These are phyloP conservation scores for Vigna radiata DNA, from an alignment of 306 rosid species.

Conservation along the genomic window DNA sequence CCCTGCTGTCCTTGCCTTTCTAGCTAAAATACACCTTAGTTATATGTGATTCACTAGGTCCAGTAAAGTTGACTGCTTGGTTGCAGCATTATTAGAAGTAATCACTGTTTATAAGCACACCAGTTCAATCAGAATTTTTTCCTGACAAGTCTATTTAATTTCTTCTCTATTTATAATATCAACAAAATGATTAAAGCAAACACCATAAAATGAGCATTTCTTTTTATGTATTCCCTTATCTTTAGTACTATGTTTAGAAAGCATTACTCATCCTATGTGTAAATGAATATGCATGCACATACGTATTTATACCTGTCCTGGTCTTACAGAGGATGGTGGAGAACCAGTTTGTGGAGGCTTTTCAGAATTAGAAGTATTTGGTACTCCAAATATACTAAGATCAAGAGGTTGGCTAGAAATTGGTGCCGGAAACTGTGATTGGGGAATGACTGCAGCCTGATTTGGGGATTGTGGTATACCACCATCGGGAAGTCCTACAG, in stretches of 20 bases:
- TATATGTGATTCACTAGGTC: slow-evolving; percentile 1
- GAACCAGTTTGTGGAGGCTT: slow-evolving; percentile 60
- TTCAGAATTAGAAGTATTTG: slow-evolving; percentile 63
- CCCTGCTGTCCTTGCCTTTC: background rate
- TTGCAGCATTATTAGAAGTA: slow-evolving; percentile 19
- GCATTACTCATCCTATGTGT: slow-evolving; percentile 3
- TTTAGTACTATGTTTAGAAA: slow-evolving; percentile 22
- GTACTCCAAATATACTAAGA: slow-evolving; percentile 86
- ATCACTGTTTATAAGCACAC: slow-evolving; percentile 21
- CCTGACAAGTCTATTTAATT: slow-evolving; percentile 16
- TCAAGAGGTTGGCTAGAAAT: slow-evolving; percentile 85
- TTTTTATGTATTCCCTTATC: slow-evolving; percentile 31
- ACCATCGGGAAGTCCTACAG: slow-evolving; percentile 86
- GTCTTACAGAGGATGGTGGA: slow-evolving; percentile 83
- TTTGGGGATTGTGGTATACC: slow-evolving; percentile 73
- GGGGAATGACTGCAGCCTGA: slow-evolving; percentile 61
- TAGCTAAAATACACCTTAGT: background rate
- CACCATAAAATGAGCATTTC: slow-evolving; percentile 12
- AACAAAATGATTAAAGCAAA: slow-evolving; percentile 34
- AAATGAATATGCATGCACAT: slow-evolving; percentile 32
- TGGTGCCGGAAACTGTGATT: slow-evolving; percentile 61
- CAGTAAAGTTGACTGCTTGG: background rate
- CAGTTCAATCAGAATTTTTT: slow-evolving; percentile 19
- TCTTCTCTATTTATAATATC: slow-evolving; percentile 21
- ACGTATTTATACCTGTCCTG: slow-evolving; percentile 80